Percentiles rank a stretch among this genome's conserved stretches.
Conservation (phyloP, 2,329 filamentous ascomycete species). For the Chrysoporthe deuterocubensis region DNA sequence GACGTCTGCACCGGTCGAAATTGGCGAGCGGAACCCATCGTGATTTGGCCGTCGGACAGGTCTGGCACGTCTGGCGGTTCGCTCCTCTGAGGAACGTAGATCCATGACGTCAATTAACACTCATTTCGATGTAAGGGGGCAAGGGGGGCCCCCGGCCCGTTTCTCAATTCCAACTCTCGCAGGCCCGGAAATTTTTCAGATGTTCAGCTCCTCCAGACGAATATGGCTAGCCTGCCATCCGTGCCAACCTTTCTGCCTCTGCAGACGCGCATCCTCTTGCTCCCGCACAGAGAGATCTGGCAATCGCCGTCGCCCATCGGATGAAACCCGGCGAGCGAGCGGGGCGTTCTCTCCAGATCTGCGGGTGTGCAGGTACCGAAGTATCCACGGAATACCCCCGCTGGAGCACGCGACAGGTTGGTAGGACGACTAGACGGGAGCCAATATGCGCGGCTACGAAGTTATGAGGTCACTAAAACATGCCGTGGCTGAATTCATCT, state of each 20-base stretch:
- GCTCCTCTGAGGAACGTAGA: background rate
- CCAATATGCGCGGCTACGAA: background rate
- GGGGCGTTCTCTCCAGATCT: background rate
- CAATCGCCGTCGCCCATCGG: background rate
- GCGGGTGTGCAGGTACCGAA: too few relatives aligned
- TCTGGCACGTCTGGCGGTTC: background rate
- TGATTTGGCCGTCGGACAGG: background rate
- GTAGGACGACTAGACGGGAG: background rate
- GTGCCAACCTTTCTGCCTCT: background rate
- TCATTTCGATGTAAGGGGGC: slow-evolving; percentile 3
- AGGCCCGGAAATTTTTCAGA: slow-evolving; percentile 1
- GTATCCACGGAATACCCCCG: background rate
- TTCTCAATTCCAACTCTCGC: slow-evolving; percentile 3
- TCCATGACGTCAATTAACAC: slow-evolving; percentile 9
- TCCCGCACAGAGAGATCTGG: background rate
- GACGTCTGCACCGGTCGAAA: background rate
- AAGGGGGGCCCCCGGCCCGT: background rate
- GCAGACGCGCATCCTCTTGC: slow-evolving; percentile 1
- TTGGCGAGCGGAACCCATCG: background rate
- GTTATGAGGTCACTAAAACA: slow-evolving; percentile 13
- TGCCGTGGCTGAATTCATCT: background rate
- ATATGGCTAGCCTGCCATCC: background rate
- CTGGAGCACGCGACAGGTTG: background rate
- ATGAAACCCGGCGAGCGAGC: background rate
- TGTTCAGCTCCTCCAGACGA: background rate